Evolutionary conservation across 1,284 basidiomycete genomes (phyloP).

Genomic region (Phellopilus nigrolimitatus): DNA sequence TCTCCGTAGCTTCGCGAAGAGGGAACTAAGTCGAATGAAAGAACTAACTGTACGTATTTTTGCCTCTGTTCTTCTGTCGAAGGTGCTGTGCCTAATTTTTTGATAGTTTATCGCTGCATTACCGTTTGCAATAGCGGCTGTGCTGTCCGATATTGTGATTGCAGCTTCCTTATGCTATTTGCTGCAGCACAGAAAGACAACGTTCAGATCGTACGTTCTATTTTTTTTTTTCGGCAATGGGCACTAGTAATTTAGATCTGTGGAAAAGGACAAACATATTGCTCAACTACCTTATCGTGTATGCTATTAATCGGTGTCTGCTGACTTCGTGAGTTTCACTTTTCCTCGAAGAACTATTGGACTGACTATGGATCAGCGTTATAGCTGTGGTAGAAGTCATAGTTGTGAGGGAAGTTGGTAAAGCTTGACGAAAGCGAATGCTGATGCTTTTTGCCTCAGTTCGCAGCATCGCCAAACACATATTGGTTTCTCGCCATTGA

Average conservation of each 20-base stretch:
- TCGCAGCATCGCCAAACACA: conserved; percentile 34
- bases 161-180: conserved; percentile 36
- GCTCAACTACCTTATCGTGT: conserved; percentile 39
- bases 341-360: neutral
- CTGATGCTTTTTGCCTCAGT: conserved; percentile 24
- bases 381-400: conserved; percentile 38
- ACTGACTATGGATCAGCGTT: conserved; percentile 26
- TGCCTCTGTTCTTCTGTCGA: neutral
- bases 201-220: conserved; percentile 15
- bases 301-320: conserved; percentile 42
- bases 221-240: neutral
- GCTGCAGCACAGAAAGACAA: conserved; percentile 31
- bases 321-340: conserved; percentile 38
- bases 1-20: conserved; percentile 12
- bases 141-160: conserved; percentile 40
- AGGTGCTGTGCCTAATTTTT: neutral
- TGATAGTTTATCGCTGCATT: conserved; percentile 27
- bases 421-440: neutral
- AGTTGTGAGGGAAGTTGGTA: conserved; percentile 26
- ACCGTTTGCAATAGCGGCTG: conserved; percentile 36
- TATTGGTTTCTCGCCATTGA: conserved; percentile 42
- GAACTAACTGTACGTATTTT: conserved; percentile 11
- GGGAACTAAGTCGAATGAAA: conserved; percentile 4
- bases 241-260: neutral
- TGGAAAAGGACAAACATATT: conserved; percentile 35